Percentiles rank a stretch among this genome's conserved stretches.
Conservation (phyloP, 345 rosid genomes). For the Salix koriyanagi region DNA sequence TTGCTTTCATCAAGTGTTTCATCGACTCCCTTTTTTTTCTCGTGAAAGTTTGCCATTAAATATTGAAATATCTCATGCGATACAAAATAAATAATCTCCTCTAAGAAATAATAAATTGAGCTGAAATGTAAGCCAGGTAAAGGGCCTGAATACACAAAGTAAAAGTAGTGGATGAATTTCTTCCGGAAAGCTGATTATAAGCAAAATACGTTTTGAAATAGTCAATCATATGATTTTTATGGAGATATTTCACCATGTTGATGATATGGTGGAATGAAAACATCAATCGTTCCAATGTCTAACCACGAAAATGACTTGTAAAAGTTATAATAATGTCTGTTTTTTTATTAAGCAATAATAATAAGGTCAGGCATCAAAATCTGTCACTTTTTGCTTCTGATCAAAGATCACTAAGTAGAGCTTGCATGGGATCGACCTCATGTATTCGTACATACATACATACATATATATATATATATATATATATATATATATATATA, state of each 20-base stretch:
- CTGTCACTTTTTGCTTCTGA: constrained; percentile 22
- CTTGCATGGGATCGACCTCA: neutral
- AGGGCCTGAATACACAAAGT: no score
- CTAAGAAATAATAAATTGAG: no score
- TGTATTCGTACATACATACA: no score
- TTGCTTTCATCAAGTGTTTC: neutral
- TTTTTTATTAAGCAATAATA: neutral
- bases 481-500: no score
- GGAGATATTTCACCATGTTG: neutral
- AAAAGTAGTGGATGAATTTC: no score
- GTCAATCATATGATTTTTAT: neutral
- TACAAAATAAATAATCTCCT: neutral
- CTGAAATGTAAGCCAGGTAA: neutral
- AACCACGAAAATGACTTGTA: constrained; percentile 15
- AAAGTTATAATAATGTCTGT: constrained; percentile 1
- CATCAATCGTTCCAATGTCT: constrained; percentile 35
- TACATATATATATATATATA: no score
- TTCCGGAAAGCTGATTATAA: no score
- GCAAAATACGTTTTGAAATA: no score
- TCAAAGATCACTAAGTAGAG: neutral
- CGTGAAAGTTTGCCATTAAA: neutral
- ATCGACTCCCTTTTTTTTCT: neutral
- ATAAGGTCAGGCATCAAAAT: constrained; percentile 31
- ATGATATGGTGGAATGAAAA: constrained; percentile 28
- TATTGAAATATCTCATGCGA: neutral